Percentiles rank a stretch among this genome's conserved stretches.
These are phyloP conservation scores for Acacia confusa DNA, from an alignment of 306 rosid species.

Conservation along the genomic window DNA sequence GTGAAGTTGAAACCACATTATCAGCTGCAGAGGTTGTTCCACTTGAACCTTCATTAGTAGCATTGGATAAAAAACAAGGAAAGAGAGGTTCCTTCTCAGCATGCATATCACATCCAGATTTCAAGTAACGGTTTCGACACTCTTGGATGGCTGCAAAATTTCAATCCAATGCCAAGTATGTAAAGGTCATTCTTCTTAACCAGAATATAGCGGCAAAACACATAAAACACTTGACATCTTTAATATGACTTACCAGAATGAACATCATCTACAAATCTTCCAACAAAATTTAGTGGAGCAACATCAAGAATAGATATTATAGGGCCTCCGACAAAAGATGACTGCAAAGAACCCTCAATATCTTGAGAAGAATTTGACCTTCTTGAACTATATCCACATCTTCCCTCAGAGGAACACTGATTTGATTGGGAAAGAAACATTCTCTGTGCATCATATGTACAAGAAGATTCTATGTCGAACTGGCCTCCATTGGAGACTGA, in stretches of 20 bases:
- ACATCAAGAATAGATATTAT: constrained; percentile 70
- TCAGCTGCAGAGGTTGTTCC: constrained; percentile 39
- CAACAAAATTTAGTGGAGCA: constrained; percentile 71
- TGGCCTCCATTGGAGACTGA: constrained; percentile 54
- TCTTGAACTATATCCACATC: constrained; percentile 35
- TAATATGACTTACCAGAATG: constrained; percentile 51
- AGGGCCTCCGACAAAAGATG: constrained; percentile 62
- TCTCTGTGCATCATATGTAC: constrained; percentile 36
- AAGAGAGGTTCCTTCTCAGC: constrained; percentile 75
- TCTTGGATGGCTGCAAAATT: constrained; percentile 67
- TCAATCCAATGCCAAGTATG: constrained; percentile 37
- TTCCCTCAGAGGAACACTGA: constrained; percentile 47
- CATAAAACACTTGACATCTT: constrained; percentile 28
- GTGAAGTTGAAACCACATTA: constrained; percentile 43
- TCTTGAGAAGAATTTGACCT: constrained; percentile 48
- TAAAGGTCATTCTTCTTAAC: constrained; percentile 35
- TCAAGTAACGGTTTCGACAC: constrained; percentile 60
- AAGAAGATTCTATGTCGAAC: constrained; percentile 40
- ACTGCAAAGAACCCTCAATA: constrained; percentile 55
- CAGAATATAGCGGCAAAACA: constrained; percentile 30
- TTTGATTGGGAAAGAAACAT: constrained; percentile 43
- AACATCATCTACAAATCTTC: constrained; percentile 66
- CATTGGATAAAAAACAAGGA: constrained; percentile 57
- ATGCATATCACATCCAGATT: constrained; percentile 48
- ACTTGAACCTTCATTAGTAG: constrained; percentile 44